Evolutionary conservation across 208 protist species (phyloP).

Genomic region (Acanthamoeba triangularis): DNA sequence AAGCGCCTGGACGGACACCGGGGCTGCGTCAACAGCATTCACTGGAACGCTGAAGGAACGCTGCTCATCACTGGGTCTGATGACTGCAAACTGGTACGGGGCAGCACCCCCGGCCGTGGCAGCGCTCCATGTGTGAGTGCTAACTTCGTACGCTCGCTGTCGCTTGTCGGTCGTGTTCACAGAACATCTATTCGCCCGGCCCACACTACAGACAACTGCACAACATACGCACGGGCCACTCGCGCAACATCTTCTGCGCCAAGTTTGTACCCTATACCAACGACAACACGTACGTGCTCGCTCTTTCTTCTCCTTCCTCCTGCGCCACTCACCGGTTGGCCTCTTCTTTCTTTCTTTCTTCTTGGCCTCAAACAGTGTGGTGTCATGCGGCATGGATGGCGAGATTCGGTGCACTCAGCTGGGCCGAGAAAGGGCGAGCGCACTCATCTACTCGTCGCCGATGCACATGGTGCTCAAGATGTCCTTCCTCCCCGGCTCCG

Average conservation of each 20-base stretch:
- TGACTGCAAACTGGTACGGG: slow-evolving; percentile 33
- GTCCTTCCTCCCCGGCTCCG: slow-evolving; percentile 26
- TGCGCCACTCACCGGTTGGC: not conserved
- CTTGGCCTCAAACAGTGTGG: not conserved
- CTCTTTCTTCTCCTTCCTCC: not conserved
- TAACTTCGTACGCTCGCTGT: not conserved
- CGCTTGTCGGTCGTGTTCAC: not conserved
- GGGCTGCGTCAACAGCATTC: slow-evolving; percentile 65
- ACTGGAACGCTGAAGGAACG: slow-evolving; percentile 38
- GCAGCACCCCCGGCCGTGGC: not conserved
- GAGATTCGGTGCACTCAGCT: slow-evolving; percentile 25
- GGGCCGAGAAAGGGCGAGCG: not conserved
- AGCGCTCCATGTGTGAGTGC: not conserved
- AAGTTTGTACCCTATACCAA: slow-evolving; percentile 55
- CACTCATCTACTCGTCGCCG: not conserved
- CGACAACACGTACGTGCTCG: not conserved
- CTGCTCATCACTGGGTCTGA: slow-evolving; percentile 31
- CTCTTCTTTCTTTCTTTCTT: not conserved
- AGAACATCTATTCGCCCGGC: not conserved
- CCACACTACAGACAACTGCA: not conserved
- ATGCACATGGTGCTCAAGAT: slow-evolving; percentile 71
- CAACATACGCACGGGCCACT: not conserved
- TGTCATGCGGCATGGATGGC: slow-evolving; percentile 63
- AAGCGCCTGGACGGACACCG: slow-evolving; percentile 9
- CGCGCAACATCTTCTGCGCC: slow-evolving; percentile 66